Evolutionary conservation across 768 basidiomycete genomes (phyloP).

Genomic region (Macrocybe gigantea): DNA sequence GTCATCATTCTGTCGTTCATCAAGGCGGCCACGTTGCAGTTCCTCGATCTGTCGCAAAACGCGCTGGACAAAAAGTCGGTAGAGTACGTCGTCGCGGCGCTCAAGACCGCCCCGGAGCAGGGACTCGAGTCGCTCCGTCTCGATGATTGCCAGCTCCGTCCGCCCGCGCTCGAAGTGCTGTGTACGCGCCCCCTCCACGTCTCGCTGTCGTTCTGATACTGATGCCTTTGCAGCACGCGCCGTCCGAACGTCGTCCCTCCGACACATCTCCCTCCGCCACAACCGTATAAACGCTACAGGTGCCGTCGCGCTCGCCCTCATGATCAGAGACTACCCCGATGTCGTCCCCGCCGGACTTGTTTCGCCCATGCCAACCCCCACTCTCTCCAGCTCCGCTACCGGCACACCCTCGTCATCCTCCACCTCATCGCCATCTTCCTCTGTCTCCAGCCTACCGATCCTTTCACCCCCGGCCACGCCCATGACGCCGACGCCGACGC

Average conservation of each 20-base stretch:
- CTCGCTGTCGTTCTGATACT: background rate
- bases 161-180: slow-evolving; percentile 70
- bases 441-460: slow-evolving; percentile 21
- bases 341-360: slow-evolving; percentile 37
- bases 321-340: slow-evolving; percentile 96
- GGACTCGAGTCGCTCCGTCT: slow-evolving; percentile 76
- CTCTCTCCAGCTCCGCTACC: slow-evolving; percentile 9
- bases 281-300: slow-evolving; percentile 84
- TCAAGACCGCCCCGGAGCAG: slow-evolving; percentile 46
- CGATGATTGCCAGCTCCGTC: slow-evolving; percentile 79
- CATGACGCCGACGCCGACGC: slow-evolving; percentile 19
- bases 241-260: slow-evolving; percentile 76
- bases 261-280: slow-evolving; percentile 85
- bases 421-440: slow-evolving; percentile 30
- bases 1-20: background rate
- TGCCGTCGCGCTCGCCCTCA: slow-evolving; percentile 87
- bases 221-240: slow-evolving; percentile 52
- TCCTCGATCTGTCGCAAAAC: slow-evolving; percentile 88
- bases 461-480: slow-evolving; percentile 23
- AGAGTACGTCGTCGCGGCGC: slow-evolving; percentile 72
- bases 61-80: slow-evolving; percentile 76
- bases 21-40: slow-evolving; percentile 73
- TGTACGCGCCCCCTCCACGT: slow-evolving; percentile 42
- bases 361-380: slow-evolving; percentile 19
- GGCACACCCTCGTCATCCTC: slow-evolving; percentile 19